Base-by-base conservation (phyloP, 495 filamentous ascomycete species). In the Daldinia decipiens region DNA sequence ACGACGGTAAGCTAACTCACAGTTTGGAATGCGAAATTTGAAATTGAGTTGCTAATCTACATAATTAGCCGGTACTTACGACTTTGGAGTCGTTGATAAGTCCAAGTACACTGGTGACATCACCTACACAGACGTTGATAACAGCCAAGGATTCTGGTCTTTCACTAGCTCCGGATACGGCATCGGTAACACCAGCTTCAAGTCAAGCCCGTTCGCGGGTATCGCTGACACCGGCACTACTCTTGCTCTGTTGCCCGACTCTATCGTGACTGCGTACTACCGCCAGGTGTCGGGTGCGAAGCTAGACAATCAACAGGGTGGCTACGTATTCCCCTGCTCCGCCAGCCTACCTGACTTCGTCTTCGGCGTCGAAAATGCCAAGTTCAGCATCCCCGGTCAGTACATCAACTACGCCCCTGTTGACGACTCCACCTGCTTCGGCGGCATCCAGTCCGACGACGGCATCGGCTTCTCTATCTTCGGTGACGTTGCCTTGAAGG, bases 401-500 rank as follows among this genome's bases (percentile, higher is more conserved):
- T 82, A 82, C 67, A 79, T 90, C 71, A 90, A 87, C 78, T 88
- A 87, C 72, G 82, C 80, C 0, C 79, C 81, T 39, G 75, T 77
- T 12, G 68, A 67, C 38, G 56, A 53, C 40, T 47, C 50, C 4
- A 81, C 75, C 62, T 91, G 89, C 80, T 88, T 82, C 71, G 89
- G 89, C 59, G 86, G 86, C 53, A 85, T 91, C 59, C 89, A 91
- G 79, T 79, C 79, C 55, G 87, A 90, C 76, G 80, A 80, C 40
- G 86, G 86, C 56, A 82, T 91, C 38, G 85, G 82, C 17, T 87
- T 91, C 72, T 85, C 84, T 59, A 92, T 94, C 78, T 86, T 90
- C 50, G 91, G 91, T 62, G 91, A 93, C 70, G 85, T 93, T 59
- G 92, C 91, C 80, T 85, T 94, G 62, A 92, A 93, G 83, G 86